phyloP scores from a whole-genome alignment of 2,329 filamentous ascomycete species.

The Blastomyces silverae region DNA sequence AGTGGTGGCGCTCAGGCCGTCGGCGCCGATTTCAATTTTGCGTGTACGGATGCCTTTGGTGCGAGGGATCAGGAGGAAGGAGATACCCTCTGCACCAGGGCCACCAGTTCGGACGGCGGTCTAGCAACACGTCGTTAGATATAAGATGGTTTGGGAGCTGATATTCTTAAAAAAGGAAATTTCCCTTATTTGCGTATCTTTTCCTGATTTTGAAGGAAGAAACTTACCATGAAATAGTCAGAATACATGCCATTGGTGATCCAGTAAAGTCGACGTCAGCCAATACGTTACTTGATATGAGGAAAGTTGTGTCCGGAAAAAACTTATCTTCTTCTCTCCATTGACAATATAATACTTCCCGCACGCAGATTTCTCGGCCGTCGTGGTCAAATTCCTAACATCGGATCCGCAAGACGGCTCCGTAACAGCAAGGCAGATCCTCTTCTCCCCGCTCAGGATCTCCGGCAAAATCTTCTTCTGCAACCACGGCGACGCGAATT shows the following conservation, averaged over 20 bases:
- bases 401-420: constrained; percentile 12
- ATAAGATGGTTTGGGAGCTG: not conserved
- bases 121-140: constrained; percentile 1
- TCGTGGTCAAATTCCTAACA: constrained; percentile 12
- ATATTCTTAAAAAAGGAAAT: too few species aligned
- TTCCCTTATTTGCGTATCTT: not conserved
- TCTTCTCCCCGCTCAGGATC: constrained; percentile 9
- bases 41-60: constrained; percentile 6
- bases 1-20: constrained; percentile 7
- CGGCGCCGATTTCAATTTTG: constrained; percentile 11
- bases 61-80: constrained; percentile 10
- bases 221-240: constrained; percentile 11
- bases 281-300: not conserved
- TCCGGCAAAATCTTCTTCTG: constrained; percentile 11
- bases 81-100: constrained; percentile 11
- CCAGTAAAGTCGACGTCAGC: constrained; percentile 7
- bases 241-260: constrained; percentile 14
- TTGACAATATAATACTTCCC: constrained; percentile 14
- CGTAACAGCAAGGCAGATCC: constrained; percentile 12
- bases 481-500: constrained; percentile 8
- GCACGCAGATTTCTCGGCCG: constrained; percentile 6
- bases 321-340: constrained; percentile 13
- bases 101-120: constrained; percentile 12
- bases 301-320: not conserved
- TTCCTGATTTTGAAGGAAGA: not conserved